Conservation (phyloP, 345 rosid species). For the Hypericum perforatum region DNA sequence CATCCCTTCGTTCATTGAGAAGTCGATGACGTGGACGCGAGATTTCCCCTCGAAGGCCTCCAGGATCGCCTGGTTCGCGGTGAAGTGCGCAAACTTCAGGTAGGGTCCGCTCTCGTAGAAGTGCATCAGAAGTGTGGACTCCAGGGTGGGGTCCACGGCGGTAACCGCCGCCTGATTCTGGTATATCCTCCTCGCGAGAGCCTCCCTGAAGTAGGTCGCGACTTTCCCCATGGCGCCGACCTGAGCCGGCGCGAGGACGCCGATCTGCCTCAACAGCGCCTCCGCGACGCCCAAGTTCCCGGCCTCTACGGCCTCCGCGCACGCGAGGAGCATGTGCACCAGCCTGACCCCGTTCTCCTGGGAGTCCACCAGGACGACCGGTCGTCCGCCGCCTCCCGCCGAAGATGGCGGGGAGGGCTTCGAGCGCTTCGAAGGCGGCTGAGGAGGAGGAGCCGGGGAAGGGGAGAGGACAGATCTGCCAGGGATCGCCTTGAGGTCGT, state of each 20-base stretch:
- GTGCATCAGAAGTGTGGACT: constrained; percentile 20
- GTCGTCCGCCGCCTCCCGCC: constrained; percentile 12
- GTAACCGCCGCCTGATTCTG: constrained; percentile 16
- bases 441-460: constrained; percentile 18
- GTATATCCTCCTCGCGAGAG: constrained; percentile 26
- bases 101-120: constrained; percentile 13
- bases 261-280: constrained; percentile 58
- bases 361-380: constrained; percentile 58
- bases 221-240: constrained; percentile 25
- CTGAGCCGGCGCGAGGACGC: constrained; percentile 39
- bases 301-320: constrained; percentile 68
- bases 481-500: constrained; percentile 63
- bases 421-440: too few relatives aligned
- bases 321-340: constrained; percentile 69
- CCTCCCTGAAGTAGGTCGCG: constrained; percentile 21
- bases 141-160: constrained; percentile 17
- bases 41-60: background rate
- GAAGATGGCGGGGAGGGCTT: too few relatives aligned
- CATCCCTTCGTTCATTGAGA: constrained; percentile 60
- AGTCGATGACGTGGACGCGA: constrained; percentile 46
- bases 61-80: constrained; percentile 1
- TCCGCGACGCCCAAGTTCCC: constrained; percentile 42
- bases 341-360: constrained; percentile 71
- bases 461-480: constrained; percentile 30
- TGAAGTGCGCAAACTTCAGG: background rate